Conservation (phyloP, 805 yeast genomes). For the Schwanniomyces vanrijiae region DNA sequence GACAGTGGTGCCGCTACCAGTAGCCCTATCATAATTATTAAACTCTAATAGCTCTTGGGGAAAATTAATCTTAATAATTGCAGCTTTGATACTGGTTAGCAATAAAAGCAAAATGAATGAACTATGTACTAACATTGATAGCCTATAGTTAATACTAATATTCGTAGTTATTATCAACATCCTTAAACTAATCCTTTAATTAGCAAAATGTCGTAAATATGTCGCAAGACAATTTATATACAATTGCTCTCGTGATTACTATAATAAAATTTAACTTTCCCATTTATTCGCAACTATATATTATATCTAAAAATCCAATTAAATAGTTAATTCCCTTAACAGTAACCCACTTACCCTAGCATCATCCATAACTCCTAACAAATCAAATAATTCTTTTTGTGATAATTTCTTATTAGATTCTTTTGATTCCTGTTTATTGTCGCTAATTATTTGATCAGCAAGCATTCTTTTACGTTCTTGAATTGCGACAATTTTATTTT, state of each 20-base stretch:
- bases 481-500: conserved; percentile 76
- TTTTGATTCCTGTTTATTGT: neutral
- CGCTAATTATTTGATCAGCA: conserved; percentile 58
- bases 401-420: neutral
- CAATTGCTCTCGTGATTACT: neutral
- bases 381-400: conserved; percentile 4
- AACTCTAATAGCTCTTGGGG: neutral
- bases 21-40: neutral
- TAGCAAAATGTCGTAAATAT: neutral
- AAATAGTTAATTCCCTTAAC: neutral
- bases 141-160: neutral
- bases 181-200: neutral
- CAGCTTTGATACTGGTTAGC: neutral
- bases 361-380: neutral
- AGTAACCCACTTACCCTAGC: neutral
- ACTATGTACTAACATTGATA: neutral
- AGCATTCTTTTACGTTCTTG: conserved; percentile 75
- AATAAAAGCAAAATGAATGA: neutral
- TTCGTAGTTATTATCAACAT: neutral
- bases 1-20: neutral
- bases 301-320: neutral
- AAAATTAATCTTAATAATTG: neutral
- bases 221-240: neutral
- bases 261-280: too few species aligned
- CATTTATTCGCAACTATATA: neutral